Conservation (phyloP, 192 early-diverging fungal genomes). For the Rhizoclosmatium sp. region DNA sequence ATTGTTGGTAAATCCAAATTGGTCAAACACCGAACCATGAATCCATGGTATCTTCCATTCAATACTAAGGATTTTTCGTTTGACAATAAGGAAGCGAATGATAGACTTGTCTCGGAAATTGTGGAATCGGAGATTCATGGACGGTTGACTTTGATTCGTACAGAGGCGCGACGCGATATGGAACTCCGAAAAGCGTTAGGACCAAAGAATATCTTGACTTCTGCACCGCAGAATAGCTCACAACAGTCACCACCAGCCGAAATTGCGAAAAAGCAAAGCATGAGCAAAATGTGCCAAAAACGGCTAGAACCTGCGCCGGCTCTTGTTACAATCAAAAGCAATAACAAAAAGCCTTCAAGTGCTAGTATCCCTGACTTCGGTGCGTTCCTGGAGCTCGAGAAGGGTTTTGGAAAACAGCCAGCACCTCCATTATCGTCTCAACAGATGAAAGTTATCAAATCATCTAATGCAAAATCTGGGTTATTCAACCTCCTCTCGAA, state of each 20-base stretch:
- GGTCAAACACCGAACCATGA: not conserved
- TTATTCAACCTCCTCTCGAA: no score
- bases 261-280: not conserved
- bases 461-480: no score
- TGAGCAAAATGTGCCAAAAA: slow-evolving; percentile 5
- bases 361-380: not conserved
- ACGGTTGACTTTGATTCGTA: slow-evolving; percentile 5
- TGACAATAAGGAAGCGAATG: not conserved
- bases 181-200: not conserved
- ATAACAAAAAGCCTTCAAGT: not conserved
- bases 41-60: slow-evolving; percentile 9
- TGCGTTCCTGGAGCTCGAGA: not conserved
- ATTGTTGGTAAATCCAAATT: not conserved
- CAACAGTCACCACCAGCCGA: not conserved
- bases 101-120: not conserved
- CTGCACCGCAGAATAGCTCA: not conserved
- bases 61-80: not conserved
- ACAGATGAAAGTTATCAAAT: no score
- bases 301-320: slow-evolving; percentile 18
- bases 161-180: slow-evolving; percentile 4
- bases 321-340: not conserved
- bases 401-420: not conserved
- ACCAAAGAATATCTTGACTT: no score
- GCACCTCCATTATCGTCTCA: no score
- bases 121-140: slow-evolving; percentile 6